These are phyloP conservation scores for Rickenella mellea DNA, from an alignment of 768 basidiomycete genomes.

Conservation along the genomic window DNA sequence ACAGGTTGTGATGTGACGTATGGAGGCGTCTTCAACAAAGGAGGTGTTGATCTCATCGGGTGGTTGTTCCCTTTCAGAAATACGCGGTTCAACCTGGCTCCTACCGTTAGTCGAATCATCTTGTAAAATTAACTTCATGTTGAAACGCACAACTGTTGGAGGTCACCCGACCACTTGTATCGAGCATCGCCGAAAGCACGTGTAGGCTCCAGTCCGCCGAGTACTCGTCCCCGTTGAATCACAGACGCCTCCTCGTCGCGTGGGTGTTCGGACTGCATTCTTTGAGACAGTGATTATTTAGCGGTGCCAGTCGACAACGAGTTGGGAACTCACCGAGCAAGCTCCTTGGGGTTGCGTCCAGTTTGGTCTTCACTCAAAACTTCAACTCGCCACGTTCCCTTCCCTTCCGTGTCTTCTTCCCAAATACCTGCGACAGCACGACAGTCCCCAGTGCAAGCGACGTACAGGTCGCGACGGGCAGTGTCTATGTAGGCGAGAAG, in stretches of 20 bases:
- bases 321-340: slow-evolving; percentile 51
- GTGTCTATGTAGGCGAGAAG: slow-evolving; percentile 84
- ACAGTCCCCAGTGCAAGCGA: slow-evolving; percentile 89
- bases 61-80: slow-evolving; percentile 58
- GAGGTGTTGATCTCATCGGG: slow-evolving; percentile 48
- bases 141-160: slow-evolving; percentile 57
- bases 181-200: slow-evolving; percentile 84
- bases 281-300: slow-evolving; percentile 16
- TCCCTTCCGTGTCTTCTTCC: slow-evolving; percentile 55
- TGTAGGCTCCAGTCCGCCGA: slow-evolving; percentile 81
- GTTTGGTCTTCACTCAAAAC: slow-evolving; percentile 96
- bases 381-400: slow-evolving; percentile 82
- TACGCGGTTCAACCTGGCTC: slow-evolving; percentile 44
- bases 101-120: neutral
- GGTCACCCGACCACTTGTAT: slow-evolving; percentile 75
- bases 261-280: slow-evolving; percentile 80
- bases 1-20: slow-evolving; percentile 84
- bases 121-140: neutral
- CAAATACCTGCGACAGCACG: slow-evolving; percentile 93
- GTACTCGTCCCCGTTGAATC: slow-evolving; percentile 69
- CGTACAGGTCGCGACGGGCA: slow-evolving; percentile 70
- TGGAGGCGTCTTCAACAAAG: slow-evolving; percentile 77
- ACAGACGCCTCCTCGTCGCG: slow-evolving; percentile 62
- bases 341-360: slow-evolving; percentile 80
- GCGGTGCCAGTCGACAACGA: neutral